Base-by-base conservation (phyloP, 441 rosid genomes). In the Syzygium syzygioides region DNA sequence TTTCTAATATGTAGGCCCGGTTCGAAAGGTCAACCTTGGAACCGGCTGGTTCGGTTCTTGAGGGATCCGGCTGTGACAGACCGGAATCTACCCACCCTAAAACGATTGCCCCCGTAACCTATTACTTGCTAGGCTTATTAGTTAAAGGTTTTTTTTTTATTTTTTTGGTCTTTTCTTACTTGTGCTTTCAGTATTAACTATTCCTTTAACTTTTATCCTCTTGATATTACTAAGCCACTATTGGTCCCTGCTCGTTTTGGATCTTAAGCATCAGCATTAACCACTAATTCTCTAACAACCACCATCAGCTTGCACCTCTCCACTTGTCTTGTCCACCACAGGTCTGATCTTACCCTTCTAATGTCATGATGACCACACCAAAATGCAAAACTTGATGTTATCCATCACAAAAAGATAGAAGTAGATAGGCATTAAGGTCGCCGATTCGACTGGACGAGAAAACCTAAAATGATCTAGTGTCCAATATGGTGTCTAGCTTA, bases 1-100 rank as follows among this genome's bases (percentile, higher is more conserved):
- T 15, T 11, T 50, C 28, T 11, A 34, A 68, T 34, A 34, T 68
- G 79, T 34, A 34, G 48, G 48, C 41, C 48, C 23, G 23, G 79
- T 19, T 68, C 26, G 12, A 34, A 68, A 68, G 79, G 45, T 68
- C 79, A 9, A 68, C 7, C 26, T 34, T 34, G 48, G 7, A 68
- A 19, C 26, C 10, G 0, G 50, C 15, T 3, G 6, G 50, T 37
- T 19, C 0, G 7, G 10, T 68, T 71, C 1, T 7, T 11, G 7
- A 20, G n/a, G 50, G 9, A 64, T 14, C 50, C 17, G 1, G 5
- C 0, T 45, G 26, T 71, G 17, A 37, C 3, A 12, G 17, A 37
- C 11, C 1, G 9, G 18, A 71, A 71, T 71, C 14, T 23, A 23
- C 25, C 28, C 2, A 71, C 4, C 50, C 17, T 71, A 11, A 6